These are phyloP conservation scores for Rhizopus arrhizus DNA, from an alignment of 371 early-diverging fungal species.

Conservation along the genomic window DNA sequence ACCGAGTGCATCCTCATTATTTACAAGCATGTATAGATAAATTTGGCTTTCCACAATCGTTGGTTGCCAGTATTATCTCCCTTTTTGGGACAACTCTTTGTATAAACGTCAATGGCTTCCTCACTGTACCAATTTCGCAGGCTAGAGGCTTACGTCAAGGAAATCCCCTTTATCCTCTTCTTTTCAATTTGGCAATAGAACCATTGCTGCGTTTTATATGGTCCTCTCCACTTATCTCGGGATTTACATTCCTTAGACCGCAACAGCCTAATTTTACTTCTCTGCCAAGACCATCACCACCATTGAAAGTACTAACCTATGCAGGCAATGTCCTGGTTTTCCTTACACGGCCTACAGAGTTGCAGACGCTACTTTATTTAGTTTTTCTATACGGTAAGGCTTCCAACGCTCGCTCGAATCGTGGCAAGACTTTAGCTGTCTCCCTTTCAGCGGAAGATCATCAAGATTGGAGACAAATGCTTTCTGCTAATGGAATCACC, in stretches of 20 bases:
- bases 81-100: background rate
- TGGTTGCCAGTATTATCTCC: background rate
- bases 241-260: too few relatives aligned
- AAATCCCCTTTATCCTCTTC: slow-evolving; percentile 14
- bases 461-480: background rate
- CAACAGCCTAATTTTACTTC: too few relatives aligned
- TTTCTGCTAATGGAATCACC: background rate
- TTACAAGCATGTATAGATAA: too few relatives aligned
- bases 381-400: background rate
- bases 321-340: slow-evolving; percentile 13
- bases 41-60: too few relatives aligned
- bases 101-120: too few relatives aligned
- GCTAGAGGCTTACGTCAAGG: slow-evolving; percentile 11
- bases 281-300: too few relatives aligned
- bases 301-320: background rate
- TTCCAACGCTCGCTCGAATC: slow-evolving; percentile 10
- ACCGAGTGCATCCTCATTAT: too few relatives aligned
- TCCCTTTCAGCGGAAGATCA: background rate
- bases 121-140: background rate
- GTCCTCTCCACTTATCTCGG: too few relatives aligned
- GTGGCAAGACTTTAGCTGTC: slow-evolving; percentile 5
- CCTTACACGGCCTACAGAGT: background rate
- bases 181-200: slow-evolving; percentile 22
- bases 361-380: background rate
- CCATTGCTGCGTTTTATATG: slow-evolving; percentile 10